Base-by-base conservation (phyloP, 164 flowering plant species). In the Stephania japonica region DNA sequence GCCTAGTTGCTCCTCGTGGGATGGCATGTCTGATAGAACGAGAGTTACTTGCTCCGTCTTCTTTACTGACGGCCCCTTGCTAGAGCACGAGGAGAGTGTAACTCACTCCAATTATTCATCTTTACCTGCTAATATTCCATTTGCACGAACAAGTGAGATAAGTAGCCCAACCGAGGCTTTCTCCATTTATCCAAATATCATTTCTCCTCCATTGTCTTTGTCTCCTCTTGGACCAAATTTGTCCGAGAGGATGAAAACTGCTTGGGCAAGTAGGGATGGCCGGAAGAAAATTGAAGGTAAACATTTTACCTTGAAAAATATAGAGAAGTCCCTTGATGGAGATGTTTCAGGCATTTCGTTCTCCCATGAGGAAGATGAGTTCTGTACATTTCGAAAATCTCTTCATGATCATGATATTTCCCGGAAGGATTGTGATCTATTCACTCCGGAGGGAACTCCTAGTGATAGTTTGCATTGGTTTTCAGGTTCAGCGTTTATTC, bases 201-300 rank as follows among this genome's bases (percentile, higher is more conserved):
- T 65, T 38, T 85, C 89, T 19, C 75, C 86, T 80, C 84, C 91
- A 16, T 81, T 84, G 42, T 90, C 92, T 56, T 77, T 82, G 77
- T 94, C 98, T 56, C 98, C 98, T 69, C 94, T 91, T 76, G 92
- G 96, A 79, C 97, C 89, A 43, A 87, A 85, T 66, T 81, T 84
- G 73, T 77, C 76, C 67, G 90, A 80, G 66, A 84, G 87, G 74
- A 77, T 82, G 76, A 83, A 77, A 83, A 65, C 72, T 82, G 79
- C 79, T 56, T 71, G 77, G 73, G 73, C 66, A 61, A 63, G 59
- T 79, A 75, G 75, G 69, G 74, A 71, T 75, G 23, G 32, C 27
- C 68, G 71, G 38, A 77, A 77, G 71, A 81, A 75, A 68, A 25
- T 68, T 23, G 81, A 80, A 65, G 71, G 76, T 76, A 81, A 76